phyloP scores from a whole-genome alignment of 163 green algal species.

The Chlorella variabilis region DNA sequence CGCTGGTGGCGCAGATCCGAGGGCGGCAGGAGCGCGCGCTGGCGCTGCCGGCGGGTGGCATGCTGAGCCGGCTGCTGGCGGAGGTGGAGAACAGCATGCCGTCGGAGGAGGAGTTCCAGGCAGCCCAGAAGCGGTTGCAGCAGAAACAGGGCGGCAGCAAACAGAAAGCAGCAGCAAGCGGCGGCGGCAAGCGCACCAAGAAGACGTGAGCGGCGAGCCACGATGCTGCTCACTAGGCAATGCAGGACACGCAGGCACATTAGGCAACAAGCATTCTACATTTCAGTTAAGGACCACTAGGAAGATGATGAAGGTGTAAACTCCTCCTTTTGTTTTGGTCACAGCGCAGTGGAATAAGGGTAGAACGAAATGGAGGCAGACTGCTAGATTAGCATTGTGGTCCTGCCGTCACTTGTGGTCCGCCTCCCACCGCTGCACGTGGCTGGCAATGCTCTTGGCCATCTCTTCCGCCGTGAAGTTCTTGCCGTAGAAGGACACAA shows the following conservation, averaged over 20 bases:
- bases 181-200: constrained; percentile 20
- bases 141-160: constrained; percentile 23
- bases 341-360: too few species aligned
- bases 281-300: too few species aligned
- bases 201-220: constrained; percentile 1
- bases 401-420: constrained; percentile 44
- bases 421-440: constrained; percentile 53
- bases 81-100: constrained; percentile 58
- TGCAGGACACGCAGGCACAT: too few species aligned
- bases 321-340: too few species aligned
- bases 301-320: too few species aligned
- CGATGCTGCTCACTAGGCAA: too few species aligned
- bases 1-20: constrained; percentile 49
- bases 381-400: too few species aligned
- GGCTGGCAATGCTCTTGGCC: constrained; percentile 13
- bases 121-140: constrained; percentile 37
- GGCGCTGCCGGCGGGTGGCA: constrained; percentile 16
- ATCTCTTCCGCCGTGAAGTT: constrained; percentile 54
- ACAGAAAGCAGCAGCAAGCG: not conserved
- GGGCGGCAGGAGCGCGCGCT: constrained; percentile 6
- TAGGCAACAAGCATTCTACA: too few species aligned
- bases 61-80: constrained; percentile 54
- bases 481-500: constrained; percentile 96
- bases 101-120: constrained; percentile 67
- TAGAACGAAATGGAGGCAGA: too few species aligned